These are phyloP conservation scores for Fraxinus nigra DNA, from an alignment of 305 asterid genomes.

Conservation along the genomic window DNA sequence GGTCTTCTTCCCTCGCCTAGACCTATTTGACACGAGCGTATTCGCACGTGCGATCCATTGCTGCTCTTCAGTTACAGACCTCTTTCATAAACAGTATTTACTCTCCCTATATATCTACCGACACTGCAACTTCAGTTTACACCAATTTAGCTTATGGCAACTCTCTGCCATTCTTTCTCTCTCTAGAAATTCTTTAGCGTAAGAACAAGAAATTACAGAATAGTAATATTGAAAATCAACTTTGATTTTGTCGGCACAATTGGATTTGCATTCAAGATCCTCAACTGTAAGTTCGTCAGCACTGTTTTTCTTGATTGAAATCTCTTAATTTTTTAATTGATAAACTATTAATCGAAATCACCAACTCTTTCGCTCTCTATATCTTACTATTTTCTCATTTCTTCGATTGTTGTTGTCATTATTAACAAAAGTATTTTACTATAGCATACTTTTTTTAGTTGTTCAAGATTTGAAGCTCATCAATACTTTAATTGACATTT, in stretches of 20 bases:
- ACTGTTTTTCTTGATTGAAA: neutral
- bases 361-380: neutral
- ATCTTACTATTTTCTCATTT: neutral
- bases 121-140: neutral
- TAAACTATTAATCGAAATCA: neutral
- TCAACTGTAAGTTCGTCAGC: conserved; percentile 2
- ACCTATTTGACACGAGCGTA: neutral
- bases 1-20: neutral
- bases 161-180: neutral
- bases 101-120: neutral
- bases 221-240: neutral
- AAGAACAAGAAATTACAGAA: conserved; percentile 1
- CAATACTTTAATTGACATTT: conserved; percentile 8
- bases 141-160: neutral
- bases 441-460: neutral
- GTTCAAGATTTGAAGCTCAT: conserved; percentile 21
- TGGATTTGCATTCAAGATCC: neutral
- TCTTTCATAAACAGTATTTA: neutral
- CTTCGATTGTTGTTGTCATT: conserved; percentile 12
- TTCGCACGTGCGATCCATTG: neutral
- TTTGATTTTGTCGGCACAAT: conserved; percentile 1
- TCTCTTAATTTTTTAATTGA: neutral
- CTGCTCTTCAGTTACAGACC: neutral
- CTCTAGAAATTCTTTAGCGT: neutral
- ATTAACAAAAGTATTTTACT: conserved; percentile 6